phyloP scores from a whole-genome alignment of 108 stramenopile genomes.

The Fragilaria crotonensis region DNA sequence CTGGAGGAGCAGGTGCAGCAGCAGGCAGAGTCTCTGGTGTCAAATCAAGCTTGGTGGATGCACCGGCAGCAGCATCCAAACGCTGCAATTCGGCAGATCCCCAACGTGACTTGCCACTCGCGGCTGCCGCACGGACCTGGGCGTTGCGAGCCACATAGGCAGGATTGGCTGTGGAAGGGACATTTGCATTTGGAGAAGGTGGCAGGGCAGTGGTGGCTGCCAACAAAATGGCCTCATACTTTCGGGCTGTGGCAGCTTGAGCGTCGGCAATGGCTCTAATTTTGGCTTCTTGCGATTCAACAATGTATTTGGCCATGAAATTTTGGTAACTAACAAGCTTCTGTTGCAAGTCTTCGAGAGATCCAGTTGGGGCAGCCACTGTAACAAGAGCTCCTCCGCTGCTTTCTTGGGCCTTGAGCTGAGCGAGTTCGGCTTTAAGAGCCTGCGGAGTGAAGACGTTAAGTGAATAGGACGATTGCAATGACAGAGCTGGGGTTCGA shows the following conservation, averaged over 20 bases:
- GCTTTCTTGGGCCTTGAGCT: not conserved
- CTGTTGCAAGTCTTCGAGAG: slow-evolving; percentile 24
- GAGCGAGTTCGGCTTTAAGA: slow-evolving; percentile 47
- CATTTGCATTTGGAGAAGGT: slow-evolving; percentile 4
- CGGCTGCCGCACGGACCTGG: slow-evolving; percentile 45
- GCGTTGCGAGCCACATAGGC: slow-evolving; percentile 46
- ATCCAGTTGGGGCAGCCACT: slow-evolving; percentile 8
- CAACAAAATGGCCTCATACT: slow-evolving; percentile 25
- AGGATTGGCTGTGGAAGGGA: slow-evolving; percentile 8
- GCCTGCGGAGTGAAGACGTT: slow-evolving; percentile 25
- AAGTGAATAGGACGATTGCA: no score
- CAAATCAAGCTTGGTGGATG: not conserved
- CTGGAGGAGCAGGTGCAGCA: not conserved
- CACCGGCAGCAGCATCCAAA: not conserved
- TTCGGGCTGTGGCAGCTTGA: slow-evolving; percentile 14
- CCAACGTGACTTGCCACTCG: slow-evolving; percentile 75
- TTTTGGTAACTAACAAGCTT: slow-evolving; percentile 54
- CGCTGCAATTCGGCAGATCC: slow-evolving; percentile 48
- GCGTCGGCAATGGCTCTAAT: slow-evolving; percentile 22
- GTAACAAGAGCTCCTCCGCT: slow-evolving; percentile 9
- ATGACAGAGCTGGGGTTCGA: no score
- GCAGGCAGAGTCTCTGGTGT: not conserved
- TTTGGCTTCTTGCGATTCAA: slow-evolving; percentile 65
- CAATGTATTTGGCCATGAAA: slow-evolving; percentile 76
- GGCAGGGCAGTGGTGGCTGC: not conserved